Evolutionary conservation across 179 eudicot genomes (phyloP), one percentile per base, ranked within the genome.

Genomic region (Silene vulgaris): DNA sequence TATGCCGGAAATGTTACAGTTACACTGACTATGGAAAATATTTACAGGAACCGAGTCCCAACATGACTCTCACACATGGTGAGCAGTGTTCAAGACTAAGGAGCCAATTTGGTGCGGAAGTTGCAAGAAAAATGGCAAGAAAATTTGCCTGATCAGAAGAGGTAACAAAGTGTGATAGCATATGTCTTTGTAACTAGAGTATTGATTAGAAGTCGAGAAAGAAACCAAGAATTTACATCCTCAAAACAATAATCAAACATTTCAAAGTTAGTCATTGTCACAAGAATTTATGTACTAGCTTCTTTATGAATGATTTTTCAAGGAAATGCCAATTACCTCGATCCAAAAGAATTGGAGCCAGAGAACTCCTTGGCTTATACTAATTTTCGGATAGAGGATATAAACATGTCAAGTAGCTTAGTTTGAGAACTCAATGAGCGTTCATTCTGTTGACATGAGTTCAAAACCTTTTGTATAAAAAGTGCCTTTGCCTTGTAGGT

Each of bases 121-220:
- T 29, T 60, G 17, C 23, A 43, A 73, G 54, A 20, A 68, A 50
- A 23, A n/a, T 26, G 59, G 21, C 75, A 52, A 37, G 56, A 69
- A 75, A 74, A 67, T 8, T 26, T 60, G 23, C 52, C 61, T 50
- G 35, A 73, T 32, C 67, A 37, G 21, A 77, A 74, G 68, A 81
- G 84, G 84, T 81, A 81, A 63, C 64, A 63, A 16, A 72, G 52
- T 30, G 40, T 68, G 67, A 35, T 26, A 61, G 65, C 65, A 74
- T 2, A 54, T 63, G 74, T 56, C 19, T 73, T 40, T 74, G 80
- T 74, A 62, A 52, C 26, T 74, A 77, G 76, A 77, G 65, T 62
- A 68, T 60, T 74, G 50, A 73, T 16, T 66, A 54, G 37, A 32
- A 20, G 19, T 74, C 48, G 3, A 29, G 54, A 64, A 48, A 29